Evolutionary conservation across 495 filamentous ascomycete species (phyloP).

Genomic region (Hypoxylon fragiforme): DNA sequence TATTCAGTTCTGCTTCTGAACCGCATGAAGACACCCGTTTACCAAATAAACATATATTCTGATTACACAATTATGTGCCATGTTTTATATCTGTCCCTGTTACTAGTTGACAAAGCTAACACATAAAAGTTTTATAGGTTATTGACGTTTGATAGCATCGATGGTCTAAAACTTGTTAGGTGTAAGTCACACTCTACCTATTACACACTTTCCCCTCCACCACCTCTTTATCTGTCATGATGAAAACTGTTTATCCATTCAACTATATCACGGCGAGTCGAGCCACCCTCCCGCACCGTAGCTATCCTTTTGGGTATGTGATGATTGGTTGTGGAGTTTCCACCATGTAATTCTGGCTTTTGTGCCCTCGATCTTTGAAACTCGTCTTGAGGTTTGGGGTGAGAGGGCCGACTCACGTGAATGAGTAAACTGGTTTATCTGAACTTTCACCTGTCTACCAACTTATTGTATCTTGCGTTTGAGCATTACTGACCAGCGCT

Average conservation of each 20-base stretch:
- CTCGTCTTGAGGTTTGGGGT: slow-evolving; percentile 49
- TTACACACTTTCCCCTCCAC: slow-evolving; percentile 6
- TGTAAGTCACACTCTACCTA: no score
- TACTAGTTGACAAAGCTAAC: slow-evolving; percentile 21
- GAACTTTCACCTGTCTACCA: slow-evolving; percentile 24
- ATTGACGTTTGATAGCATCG: no score
- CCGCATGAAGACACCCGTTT: slow-evolving; percentile 76
- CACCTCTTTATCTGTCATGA: slow-evolving; percentile 60
- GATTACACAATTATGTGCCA: slow-evolving; percentile 28
- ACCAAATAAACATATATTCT: slow-evolving; percentile 72
- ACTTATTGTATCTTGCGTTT: not conserved
- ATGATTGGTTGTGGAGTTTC: slow-evolving; percentile 93
- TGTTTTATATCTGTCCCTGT: slow-evolving; percentile 10
- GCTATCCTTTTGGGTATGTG: slow-evolving; percentile 52
- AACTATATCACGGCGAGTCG: slow-evolving; percentile 74
- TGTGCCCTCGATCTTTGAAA: slow-evolving; percentile 40
- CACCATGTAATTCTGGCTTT: slow-evolving; percentile 51
- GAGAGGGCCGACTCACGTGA: slow-evolving; percentile 47
- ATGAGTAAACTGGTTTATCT: slow-evolving; percentile 58
- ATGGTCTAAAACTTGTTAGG: not conserved
- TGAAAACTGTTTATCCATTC: slow-evolving; percentile 99
- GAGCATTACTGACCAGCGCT: not conserved
- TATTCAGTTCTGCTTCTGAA: slow-evolving; percentile 97
- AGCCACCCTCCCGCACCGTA: slow-evolving; percentile 82
- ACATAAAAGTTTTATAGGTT: slow-evolving; percentile 4